Percentiles rank a stretch among this genome's conserved stretches.
Evolutionary conservation across 2,329 filamentous ascomycete species (phyloP).

Genomic region (Venturia nashicola): DNA sequence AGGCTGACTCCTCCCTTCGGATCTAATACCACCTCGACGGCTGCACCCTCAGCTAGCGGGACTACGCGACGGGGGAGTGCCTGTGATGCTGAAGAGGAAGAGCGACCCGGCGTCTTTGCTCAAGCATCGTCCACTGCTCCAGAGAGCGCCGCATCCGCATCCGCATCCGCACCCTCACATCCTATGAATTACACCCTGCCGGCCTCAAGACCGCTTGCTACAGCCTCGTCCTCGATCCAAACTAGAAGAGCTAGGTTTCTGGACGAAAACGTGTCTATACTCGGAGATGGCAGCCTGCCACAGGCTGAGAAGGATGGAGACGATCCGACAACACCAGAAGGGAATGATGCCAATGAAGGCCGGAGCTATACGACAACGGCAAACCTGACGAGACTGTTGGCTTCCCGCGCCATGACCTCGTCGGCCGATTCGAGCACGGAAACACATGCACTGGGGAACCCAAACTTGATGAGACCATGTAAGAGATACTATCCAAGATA

Average conservation of each 20-base stretch:
- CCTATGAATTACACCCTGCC: background rate
- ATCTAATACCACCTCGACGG: background rate
- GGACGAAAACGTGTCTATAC: slow-evolving; percentile 2
- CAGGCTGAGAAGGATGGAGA: slow-evolving; percentile 36
- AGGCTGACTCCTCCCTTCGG: background rate
- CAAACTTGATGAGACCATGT: slow-evolving; percentile 3
- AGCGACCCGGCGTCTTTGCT: background rate
- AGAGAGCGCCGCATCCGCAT: background rate
- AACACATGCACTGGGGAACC: slow-evolving; percentile 22
- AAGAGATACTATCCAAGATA: background rate
- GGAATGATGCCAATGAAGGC: slow-evolving; percentile 18
- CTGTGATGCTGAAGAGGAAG: background rate
- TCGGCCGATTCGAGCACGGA: slow-evolving; percentile 26
- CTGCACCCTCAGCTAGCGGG: background rate
- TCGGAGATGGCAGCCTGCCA: slow-evolving; percentile 17
- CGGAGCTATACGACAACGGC: slow-evolving; percentile 29
- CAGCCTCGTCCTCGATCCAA: background rate
- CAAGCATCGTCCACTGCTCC: background rate
- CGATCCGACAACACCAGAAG: slow-evolving; percentile 31
- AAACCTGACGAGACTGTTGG: slow-evolving; percentile 32
- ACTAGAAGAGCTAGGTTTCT: background rate
- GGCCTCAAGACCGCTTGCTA: background rate
- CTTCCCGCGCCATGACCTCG: slow-evolving; percentile 24
- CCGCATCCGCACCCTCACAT: background rate
- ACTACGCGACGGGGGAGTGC: background rate